Conservation (phyloP, 2,329 filamentous ascomycete species). For the Scorias spongiosa region DNA sequence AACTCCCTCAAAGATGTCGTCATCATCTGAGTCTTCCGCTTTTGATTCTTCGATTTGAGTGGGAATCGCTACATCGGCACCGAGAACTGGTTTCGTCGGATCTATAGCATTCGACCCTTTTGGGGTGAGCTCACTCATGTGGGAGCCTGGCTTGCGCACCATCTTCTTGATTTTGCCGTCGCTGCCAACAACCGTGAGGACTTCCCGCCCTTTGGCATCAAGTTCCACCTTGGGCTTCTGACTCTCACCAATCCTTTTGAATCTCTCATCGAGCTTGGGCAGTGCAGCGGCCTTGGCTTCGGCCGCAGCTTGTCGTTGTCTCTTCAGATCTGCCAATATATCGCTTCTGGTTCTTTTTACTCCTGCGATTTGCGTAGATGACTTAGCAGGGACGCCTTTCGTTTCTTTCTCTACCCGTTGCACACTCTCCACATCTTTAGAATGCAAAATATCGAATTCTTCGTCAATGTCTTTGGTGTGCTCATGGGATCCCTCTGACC, state of each 20-base stretch:
- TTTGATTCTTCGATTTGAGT: conserved; percentile 13
- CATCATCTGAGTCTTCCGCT: conserved; percentile 36
- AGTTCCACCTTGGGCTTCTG: conserved; percentile 38
- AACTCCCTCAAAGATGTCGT: conserved; percentile 48
- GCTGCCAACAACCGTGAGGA: conserved; percentile 43
- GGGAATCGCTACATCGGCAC: conserved; percentile 17
- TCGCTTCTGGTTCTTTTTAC: conserved; percentile 42
- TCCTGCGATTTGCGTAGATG: conserved; percentile 25
- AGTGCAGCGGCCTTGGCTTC: conserved; percentile 28
- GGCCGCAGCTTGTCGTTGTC: conserved; percentile 33
- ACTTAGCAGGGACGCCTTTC: conserved; percentile 33
- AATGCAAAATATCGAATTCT: conserved; percentile 37
- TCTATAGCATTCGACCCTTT: conserved; percentile 10
- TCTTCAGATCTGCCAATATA: conserved; percentile 44
- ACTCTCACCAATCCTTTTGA: conserved; percentile 21
- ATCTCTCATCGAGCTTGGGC: conserved; percentile 26
- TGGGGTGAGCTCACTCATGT: conserved; percentile 17
- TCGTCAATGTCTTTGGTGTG: conserved; percentile 23
- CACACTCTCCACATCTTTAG: conserved; percentile 55
- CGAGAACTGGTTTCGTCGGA: conserved; percentile 16
- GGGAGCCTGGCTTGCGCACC: conserved; percentile 33
- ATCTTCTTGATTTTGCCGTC: conserved; percentile 48
- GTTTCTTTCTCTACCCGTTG: conserved; percentile 43
- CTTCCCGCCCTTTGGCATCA: conserved; percentile 40
- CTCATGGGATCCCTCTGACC: conserved; percentile 12